Base-by-base conservation (phyloP, 1,284 basidiomycete species). In the Pseudozyma thailandica region DNA sequence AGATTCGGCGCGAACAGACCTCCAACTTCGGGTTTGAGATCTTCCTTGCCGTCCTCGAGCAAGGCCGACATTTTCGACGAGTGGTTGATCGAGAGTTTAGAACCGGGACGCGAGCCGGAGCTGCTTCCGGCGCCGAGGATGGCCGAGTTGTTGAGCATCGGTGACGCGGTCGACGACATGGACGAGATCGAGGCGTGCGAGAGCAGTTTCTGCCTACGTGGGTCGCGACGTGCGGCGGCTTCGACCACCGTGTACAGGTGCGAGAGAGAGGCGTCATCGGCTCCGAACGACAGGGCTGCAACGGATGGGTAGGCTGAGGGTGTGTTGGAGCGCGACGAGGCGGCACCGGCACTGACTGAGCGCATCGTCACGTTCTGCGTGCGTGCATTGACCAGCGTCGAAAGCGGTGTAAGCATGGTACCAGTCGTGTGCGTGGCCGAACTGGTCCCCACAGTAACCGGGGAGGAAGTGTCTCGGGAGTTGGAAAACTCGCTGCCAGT, bases 201-300 rank as follows among this genome's bases (percentile, higher is more conserved):
- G 21, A 68, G 25, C 7, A 72, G 56, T 7, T 42, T 27, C 6
- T 3, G n/a, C 27, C 54, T 57, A 28, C 64, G 57, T 6, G 73
- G 69, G 30, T 70, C 71, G 8, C 75, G 65, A 3, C 74, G 71
- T 9, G 75, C 73, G 0, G 77, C 78, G 3, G 73, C 73, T 30
- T 80, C 77, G 25, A 77, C 74, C 20, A 80, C 57, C 2, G 75
- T 72, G 53, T 77, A 78, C 23, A 80, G 68, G 27, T 77, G 72
- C 28, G 63, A 61, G 4, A 80, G 56, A 3, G 72, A 74, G 4
- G 63, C 62, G 27, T 78, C 75, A 50, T 68, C 75, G 1, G 59
- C 64, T 4, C 51, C 60, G 26, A 62, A 71, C 3, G 56, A 54
- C 27, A 61, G 57, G 15, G 63, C 63, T 12, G 59, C 68, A 1